phyloP scores from a whole-genome alignment of 257 asterid genomes.

The Solanum neorickii region DNA sequence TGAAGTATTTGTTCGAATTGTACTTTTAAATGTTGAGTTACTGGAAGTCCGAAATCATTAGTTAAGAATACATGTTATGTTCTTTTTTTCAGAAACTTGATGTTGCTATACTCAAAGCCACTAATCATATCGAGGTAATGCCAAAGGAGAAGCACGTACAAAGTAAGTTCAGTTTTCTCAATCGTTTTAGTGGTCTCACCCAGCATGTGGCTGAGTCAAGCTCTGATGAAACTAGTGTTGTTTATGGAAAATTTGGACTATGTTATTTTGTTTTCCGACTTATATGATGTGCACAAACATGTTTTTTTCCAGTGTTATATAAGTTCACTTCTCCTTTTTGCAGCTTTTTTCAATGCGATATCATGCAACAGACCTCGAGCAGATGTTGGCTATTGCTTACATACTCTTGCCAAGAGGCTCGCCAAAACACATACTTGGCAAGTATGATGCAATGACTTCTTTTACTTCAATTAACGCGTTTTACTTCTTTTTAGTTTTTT shows the following conservation, averaged over 20 bases:
- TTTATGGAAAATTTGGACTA: not conserved
- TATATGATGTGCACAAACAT: not conserved
- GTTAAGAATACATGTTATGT: not conserved
- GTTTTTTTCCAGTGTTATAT: not conserved
- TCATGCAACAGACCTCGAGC: slow-evolving; percentile 68
- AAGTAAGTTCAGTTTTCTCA: slow-evolving; percentile 31
- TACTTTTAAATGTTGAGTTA: not conserved
- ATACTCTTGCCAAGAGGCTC: slow-evolving; percentile 58
- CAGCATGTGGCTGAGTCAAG: not conserved
- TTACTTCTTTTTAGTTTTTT: not conserved
- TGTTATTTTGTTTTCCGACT: not conserved
- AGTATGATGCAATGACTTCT: slow-evolving; percentile 23
- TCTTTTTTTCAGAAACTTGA: slow-evolving; percentile 41
- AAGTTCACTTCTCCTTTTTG: not conserved
- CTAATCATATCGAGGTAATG: slow-evolving; percentile 55
- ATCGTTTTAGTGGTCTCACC: not conserved
- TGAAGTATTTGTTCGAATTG: slow-evolving; percentile 2
- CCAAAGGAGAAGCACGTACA: slow-evolving; percentile 77
- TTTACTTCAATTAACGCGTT: not conserved
- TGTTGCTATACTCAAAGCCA: slow-evolving; percentile 72
- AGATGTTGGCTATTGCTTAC: slow-evolving; percentile 69
- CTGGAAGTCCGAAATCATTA: not conserved
- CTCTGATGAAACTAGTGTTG: not conserved
- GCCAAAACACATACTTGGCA: slow-evolving; percentile 65
- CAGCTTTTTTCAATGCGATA: slow-evolving; percentile 58